Percentiles rank a stretch among this genome's conserved stretches.
Evolutionary conservation across 2,329 filamentous ascomycete species (phyloP).

Genomic region (Blumeriella jaapii): DNA sequence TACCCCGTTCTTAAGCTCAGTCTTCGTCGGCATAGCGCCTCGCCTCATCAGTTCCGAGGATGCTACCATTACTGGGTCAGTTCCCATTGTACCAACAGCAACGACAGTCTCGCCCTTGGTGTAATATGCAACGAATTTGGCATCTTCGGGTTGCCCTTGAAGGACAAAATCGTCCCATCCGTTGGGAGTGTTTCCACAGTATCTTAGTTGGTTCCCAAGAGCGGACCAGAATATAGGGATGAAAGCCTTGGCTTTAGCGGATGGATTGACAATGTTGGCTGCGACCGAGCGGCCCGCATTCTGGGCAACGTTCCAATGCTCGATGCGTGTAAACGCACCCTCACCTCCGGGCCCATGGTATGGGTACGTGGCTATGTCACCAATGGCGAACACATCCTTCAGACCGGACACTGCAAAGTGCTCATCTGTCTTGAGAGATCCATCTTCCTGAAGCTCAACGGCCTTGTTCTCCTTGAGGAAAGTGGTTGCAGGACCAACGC

Average conservation of each 20-base stretch:
- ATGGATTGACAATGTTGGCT: slow-evolving; percentile 58
- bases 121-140: slow-evolving; percentile 84
- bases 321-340: slow-evolving; percentile 66
- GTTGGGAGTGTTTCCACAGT: slow-evolving; percentile 75
- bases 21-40: slow-evolving; percentile 74
- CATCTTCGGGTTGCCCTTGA: slow-evolving; percentile 62
- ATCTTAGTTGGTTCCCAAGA: slow-evolving; percentile 76
- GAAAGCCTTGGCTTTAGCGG: slow-evolving; percentile 54
- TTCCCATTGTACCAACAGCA: slow-evolving; percentile 82
- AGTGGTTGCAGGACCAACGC: slow-evolving; percentile 74
- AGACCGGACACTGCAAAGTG: slow-evolving; percentile 65
- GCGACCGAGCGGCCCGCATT: slow-evolving; percentile 79
- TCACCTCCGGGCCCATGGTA: slow-evolving; percentile 82
- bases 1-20: slow-evolving; percentile 54
- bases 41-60: slow-evolving; percentile 74
- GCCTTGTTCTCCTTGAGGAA: slow-evolving; percentile 64
- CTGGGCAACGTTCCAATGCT: slow-evolving; percentile 98
- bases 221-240: slow-evolving; percentile 97
- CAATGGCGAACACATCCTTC: slow-evolving; percentile 80
- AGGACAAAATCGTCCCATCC: slow-evolving; percentile 83
- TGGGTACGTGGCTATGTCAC: slow-evolving; percentile 90
- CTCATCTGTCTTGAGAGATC: slow-evolving; percentile 74
- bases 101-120: slow-evolving; percentile 76
- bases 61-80: slow-evolving; percentile 78
- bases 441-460: slow-evolving; percentile 66